Base-by-base conservation (phyloP, 176 grass and related monocot genomes). In the Cenchrus purpureus region DNA sequence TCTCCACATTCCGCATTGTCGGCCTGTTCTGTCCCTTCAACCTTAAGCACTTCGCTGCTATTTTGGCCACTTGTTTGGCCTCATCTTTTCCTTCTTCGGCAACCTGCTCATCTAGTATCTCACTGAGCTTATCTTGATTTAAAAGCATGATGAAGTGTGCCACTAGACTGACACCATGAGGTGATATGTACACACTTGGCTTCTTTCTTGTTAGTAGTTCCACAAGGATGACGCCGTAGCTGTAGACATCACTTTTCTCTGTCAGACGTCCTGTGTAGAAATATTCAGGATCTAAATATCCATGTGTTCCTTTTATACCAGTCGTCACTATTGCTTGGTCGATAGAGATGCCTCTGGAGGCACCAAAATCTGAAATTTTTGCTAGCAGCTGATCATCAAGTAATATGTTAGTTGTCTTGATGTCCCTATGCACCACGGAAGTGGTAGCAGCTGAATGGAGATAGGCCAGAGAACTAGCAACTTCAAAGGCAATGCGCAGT, bases 241-340 rank as follows among this genome's bases (percentile, higher is more conserved):
- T 91, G 16, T 89, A 94, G 12, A 94, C 89, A 71, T 94, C 92
- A 5, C 92, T 94, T 73, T 91, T 94, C 7, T 94, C 84, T 0
- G 86, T 94, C 68, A 94, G n/a, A 56, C 75, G 53, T 16, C 89
- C 42, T 15, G 86, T 78, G 2, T 87, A 17, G 56, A 58, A 58
- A 58, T 58, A 58, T 78, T 89, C 83, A 2, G 92, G 92, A 71
- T 91, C 92, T 6, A 94, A 20, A 61, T 94, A 94, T 2, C 89
- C 92, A 42, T 69, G 76, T n/a, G 92, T 94, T 62, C 92, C 92
- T 70, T 91, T 17, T 20, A 58, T 20, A 58, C 17, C 17, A 0
- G 56, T 58, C n/a, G 56, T 58, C 19, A n/a, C 56, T 58, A 58
- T 17, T 58, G 56, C 20, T 58, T 9, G 16, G 2, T 58, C 56